phyloP scores from a whole-genome alignment of 2,329 filamentous ascomycete genomes.

The Claviceps humidiphila region DNA sequence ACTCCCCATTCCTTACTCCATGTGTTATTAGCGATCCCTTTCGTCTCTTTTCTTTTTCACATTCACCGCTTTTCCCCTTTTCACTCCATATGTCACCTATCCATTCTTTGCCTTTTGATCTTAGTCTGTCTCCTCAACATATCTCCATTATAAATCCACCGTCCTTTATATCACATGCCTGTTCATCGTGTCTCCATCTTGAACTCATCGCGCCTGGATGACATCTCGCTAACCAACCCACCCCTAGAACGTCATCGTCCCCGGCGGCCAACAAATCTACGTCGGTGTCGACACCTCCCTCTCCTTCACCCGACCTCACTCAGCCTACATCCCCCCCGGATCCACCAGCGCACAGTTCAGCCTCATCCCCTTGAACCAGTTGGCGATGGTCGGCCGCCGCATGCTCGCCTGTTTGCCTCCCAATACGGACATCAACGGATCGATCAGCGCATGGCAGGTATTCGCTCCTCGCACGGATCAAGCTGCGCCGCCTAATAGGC shows the following conservation, averaged over 20 bases:
- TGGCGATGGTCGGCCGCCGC: not conserved
- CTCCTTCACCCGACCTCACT: not conserved
- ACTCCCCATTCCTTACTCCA: too few relatives aligned
- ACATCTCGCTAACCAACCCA: not conserved
- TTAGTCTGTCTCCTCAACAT: too few relatives aligned
- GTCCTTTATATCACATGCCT: too few relatives aligned
- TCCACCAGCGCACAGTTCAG: not conserved
- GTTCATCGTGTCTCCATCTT: too few relatives aligned
- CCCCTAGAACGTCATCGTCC: slow-evolving; percentile 10
- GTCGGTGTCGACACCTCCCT: not conserved
- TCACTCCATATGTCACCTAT: not conserved
- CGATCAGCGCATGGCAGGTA: not conserved
- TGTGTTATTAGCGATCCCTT: too few relatives aligned
- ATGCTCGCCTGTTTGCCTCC: not conserved
- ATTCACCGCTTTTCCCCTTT: not conserved
- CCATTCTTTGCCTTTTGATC: too few relatives aligned
- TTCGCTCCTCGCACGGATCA: not conserved
- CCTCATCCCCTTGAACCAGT: not conserved
- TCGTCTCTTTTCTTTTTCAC: too few relatives aligned
- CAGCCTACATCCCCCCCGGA: not conserved
- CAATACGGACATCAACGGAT: too few relatives aligned
- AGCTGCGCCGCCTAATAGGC: too few relatives aligned
- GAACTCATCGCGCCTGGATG: too few relatives aligned
- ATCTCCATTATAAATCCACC: too few relatives aligned
- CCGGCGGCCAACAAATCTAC: not conserved